Base-by-base conservation (phyloP, 768 basidiomycete genomes). In the Cystofilobasidium bisporidii region DNA sequence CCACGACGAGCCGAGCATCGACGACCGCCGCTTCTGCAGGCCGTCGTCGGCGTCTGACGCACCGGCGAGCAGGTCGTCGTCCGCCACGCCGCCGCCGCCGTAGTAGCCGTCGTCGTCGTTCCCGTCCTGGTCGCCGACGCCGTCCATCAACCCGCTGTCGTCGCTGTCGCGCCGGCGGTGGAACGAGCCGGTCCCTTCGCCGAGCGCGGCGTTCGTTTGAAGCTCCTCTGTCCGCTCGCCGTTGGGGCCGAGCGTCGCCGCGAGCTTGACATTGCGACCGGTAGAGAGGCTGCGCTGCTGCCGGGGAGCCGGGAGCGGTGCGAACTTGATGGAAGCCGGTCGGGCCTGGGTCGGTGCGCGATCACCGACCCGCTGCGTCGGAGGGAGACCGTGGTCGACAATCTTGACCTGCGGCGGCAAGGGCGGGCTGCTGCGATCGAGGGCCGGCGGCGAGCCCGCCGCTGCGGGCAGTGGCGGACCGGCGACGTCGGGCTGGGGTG, bases 321-420 rank as follows among this genome's bases (percentile, higher is more conserved):
- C 67, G 22, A 68, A 68, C 56, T 57, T 58, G 67, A 68, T 68
- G 41, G 61, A 62, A 14, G 48, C 33, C 53, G 63, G 36, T 38
- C 40, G 32, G 8, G 17, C 20, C 24, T 41, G 28, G 24, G 50
- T 30, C 38, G 55, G 6, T 22, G 32, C 20, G 18, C 41, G 63
- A 28, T 40, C 50, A 30, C 36, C 36, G 38, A 33, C 22, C 9
- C 50, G 24, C n/a, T n/a, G n/a, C 43, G 41, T n/a, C 30, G 14
- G 38, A 8, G 17, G 26, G 53, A 15, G n/a, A n/a, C n/a, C 1
- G n/a, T 24, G 12, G 33, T 38, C 40, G 8, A 9, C 30, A 22
- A 56, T 56, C 28, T 32, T 28, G 53, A 56, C 20, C 30, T 56
- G 28, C 32, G 40, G 40, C n/a, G 12, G 45, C 15, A 28, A 8